Percentiles rank a stretch among this genome's conserved stretches.
Conservation (phyloP, 176 grass and related monocot genomes). For the Guadua angustifolia region DNA sequence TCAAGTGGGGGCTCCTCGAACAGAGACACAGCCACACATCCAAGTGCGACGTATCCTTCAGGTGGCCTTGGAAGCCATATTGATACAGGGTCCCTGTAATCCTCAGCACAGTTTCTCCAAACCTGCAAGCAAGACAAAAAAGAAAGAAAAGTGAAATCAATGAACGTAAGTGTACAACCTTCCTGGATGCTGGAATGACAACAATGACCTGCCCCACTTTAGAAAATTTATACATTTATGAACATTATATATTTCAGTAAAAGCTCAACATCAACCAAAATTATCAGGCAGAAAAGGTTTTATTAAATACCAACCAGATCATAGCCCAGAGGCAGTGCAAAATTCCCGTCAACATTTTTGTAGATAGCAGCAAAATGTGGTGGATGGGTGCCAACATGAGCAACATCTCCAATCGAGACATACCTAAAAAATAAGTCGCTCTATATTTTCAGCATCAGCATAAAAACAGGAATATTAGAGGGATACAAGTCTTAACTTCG, state of each 20-base stretch:
- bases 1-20: slow-evolving; percentile 75
- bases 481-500: slow-evolving; percentile 22
- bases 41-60: slow-evolving; percentile 73
- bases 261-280: slow-evolving; percentile 28
- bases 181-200: background rate
- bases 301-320: slow-evolving; percentile 73
- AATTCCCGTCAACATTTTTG: slow-evolving; percentile 69
- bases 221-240: slow-evolving; percentile 7
- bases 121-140: slow-evolving; percentile 52
- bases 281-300: slow-evolving; percentile 13
- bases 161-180: background rate
- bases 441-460: slow-evolving; percentile 15
- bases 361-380: slow-evolving; percentile 76
- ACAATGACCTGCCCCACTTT: background rate
- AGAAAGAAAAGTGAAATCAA: slow-evolving; percentile 27
- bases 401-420: slow-evolving; percentile 87
- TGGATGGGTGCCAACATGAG: slow-evolving; percentile 69
- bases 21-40: slow-evolving; percentile 70
- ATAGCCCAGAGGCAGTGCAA: slow-evolving; percentile 82
- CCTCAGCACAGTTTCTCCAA: slow-evolving; percentile 89
- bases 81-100: slow-evolving; percentile 69
- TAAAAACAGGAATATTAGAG: slow-evolving; percentile 40
- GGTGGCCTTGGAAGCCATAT: slow-evolving; percentile 89
- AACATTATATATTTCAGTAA: slow-evolving; percentile 6
- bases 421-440: slow-evolving; percentile 61